A percentile compares a stretch with the other conserved stretches of the same genome.
phyloP scores from a whole-genome alignment of 2,329 filamentous ascomycete genomes.

The Epichloe gansuensis region DNA sequence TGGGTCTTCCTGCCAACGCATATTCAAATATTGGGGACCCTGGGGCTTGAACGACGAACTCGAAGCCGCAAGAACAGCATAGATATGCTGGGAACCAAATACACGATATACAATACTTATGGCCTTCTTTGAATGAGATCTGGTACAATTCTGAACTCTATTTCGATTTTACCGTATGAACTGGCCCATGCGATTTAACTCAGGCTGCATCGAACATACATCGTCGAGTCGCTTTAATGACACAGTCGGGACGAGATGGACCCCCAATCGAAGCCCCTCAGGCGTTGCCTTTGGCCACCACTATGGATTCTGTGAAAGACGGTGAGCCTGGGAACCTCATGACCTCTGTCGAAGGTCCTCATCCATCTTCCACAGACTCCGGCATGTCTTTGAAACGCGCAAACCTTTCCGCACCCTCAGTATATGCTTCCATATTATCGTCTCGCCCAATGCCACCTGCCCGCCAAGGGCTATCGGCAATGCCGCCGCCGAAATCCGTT shows the following conservation, averaged over 20 bases:
- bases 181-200: not conserved
- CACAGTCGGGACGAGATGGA: constrained; percentile 52
- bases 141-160: not conserved
- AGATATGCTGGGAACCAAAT: not conserved
- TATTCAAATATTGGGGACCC: not conserved
- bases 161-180: constrained; percentile 10
- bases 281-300: constrained; percentile 55
- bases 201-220: constrained; percentile 1
- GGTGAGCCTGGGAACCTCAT: constrained; percentile 50
- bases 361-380: constrained; percentile 39
- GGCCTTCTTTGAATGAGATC: not conserved
- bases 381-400: constrained; percentile 41
- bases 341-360: constrained; percentile 34
- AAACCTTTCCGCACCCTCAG: constrained; percentile 46
- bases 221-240: constrained; percentile 43
- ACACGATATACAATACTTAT: not conserved
- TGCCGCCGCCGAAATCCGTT: constrained; percentile 44
- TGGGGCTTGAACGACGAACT: not conserved
- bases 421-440: constrained; percentile 54
- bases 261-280: constrained; percentile 55
- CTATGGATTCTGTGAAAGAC: constrained; percentile 34
- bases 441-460: constrained; percentile 58
- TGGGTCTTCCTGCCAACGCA: constrained; percentile 3
- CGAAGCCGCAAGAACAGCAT: not conserved
- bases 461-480: constrained; percentile 45